Evolutionary conservation across 768 basidiomycete species (phyloP).

Genomic region (Galerina marginata): DNA sequence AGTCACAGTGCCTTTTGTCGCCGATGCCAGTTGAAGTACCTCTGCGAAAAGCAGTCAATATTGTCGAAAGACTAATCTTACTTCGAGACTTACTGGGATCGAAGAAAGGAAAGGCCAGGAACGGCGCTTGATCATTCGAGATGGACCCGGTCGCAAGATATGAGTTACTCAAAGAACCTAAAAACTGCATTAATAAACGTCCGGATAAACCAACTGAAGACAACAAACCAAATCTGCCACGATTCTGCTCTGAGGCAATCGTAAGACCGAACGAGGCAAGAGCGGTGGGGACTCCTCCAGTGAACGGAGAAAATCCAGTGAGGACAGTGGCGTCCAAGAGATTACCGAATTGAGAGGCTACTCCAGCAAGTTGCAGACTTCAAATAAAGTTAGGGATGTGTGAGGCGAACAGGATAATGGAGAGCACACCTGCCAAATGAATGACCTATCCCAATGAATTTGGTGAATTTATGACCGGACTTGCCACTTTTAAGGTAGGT

Average conservation of each 20-base stretch:
- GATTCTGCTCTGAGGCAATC: conserved; percentile 23
- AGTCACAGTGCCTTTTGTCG: conserved; percentile 22
- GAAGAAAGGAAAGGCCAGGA: conserved; percentile 25
- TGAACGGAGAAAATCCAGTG: conserved; percentile 23
- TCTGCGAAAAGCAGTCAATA: conserved; percentile 2
- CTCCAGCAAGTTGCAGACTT: conserved; percentile 22
- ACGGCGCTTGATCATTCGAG: conserved; percentile 23
- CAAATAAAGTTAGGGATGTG: background rate
- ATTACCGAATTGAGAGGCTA: conserved; percentile 21
- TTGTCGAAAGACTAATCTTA: background rate
- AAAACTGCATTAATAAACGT: background rate
- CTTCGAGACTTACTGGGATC: conserved; percentile 18
- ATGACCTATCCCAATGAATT: conserved; percentile 29
- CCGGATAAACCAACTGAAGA: background rate
- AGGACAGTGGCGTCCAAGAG: conserved; percentile 25
- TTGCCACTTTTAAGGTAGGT: conserved; percentile 12
- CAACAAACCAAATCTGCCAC: conserved; percentile 21
- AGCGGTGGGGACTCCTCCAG: conserved; percentile 9
- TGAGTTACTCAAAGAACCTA: conserved; percentile 19
- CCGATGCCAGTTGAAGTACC: conserved; percentile 7
- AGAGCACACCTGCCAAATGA: conserved; percentile 28
- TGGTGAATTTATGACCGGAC: conserved; percentile 10
- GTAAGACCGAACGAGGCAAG: conserved; percentile 20
- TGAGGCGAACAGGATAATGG: background rate
- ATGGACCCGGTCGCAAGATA: conserved; percentile 21